Evolutionary conservation across 106 monocot genomes (phyloP), one percentile per base, ranked within the genome.

Genomic region (Dioscorea zingiberensis): DNA sequence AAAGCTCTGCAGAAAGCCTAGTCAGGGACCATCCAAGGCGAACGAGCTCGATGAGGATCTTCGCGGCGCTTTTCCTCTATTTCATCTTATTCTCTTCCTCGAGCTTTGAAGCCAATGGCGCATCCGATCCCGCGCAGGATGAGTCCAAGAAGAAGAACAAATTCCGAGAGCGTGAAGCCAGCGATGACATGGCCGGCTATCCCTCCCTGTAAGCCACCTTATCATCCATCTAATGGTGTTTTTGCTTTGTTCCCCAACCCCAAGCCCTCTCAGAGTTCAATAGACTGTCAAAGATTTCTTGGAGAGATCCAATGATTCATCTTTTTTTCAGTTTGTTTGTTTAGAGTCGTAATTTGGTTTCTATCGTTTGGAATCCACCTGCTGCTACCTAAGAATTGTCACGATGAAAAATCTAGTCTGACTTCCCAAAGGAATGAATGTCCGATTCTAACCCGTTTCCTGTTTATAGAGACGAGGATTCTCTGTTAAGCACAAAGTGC

Each of bases 401-500:
- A 10, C 38, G 38, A 38, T 38, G 38, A 38, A 8, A 38, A 30
- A 38, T 10, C 38, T 2, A 38, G 4, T 38, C 0, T 38, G 38
- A 38, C 6, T 23, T 19, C 6, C 9, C 24, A 23, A 25, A 58
- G n/a, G n/a, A n/a, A n/a, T 58, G 21, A 10, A 13, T 17, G 7
- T 12, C 18, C 21, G 18, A 44, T 55, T 62, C 53, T 28, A 5
- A 32, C 27, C 18, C 30, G 2, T 15, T 68, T 12, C 44, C 25
- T 63, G 73, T 44, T 78, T 67, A 57, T 47, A 97, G 97, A 65
- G 92, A 97, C 44, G 97, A 97, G 62, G 91, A 97, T 71, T 77
- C 97, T 8, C 80, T 97, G 74, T 71, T 86, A 71, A 81, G 84
- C 38, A 76, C 78, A 27, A 88, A 86, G 64, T 97, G 97, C 63